Percentiles rank a stretch among this genome's conserved stretches.
Conservation (phyloP, 495 filamentous ascomycete species). For the Pyronema omphalodes region DNA sequence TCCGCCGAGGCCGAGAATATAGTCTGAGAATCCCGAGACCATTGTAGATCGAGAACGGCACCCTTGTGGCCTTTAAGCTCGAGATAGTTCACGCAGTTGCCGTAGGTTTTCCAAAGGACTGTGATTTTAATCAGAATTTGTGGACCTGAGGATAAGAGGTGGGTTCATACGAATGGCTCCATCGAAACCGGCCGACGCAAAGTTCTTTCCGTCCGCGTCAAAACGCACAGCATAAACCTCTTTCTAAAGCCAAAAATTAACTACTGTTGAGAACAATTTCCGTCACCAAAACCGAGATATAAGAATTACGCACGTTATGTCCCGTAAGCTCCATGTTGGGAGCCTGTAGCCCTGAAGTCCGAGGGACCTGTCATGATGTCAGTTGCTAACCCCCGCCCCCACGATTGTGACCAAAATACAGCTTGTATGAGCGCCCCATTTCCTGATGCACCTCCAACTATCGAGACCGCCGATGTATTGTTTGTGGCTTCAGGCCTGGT, state of each 20-base stretch:
- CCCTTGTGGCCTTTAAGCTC: conserved; percentile 71
- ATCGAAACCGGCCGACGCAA: conserved; percentile 93
- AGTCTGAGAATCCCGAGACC: conserved; percentile 83
- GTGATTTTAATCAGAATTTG: background rate
- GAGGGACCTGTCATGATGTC: conserved; percentile 40
- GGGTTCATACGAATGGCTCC: conserved; percentile 56
- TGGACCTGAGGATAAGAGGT: background rate
- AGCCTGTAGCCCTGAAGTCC: conserved; percentile 73
- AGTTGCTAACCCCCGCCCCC: background rate
- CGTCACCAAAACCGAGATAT: background rate
- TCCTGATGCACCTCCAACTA: conserved; percentile 45
- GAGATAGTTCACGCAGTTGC: conserved; percentile 85
- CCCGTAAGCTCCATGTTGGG: conserved; percentile 90
- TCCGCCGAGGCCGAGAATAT: conserved; percentile 90
- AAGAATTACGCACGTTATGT: conserved; percentile 29
- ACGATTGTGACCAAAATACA: conserved; percentile 36
- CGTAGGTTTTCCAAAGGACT: conserved; percentile 90
- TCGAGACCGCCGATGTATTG: conserved; percentile 32
- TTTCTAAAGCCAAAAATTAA: conserved; percentile 23
- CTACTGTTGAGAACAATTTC: background rate
- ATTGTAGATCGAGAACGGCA: conserved; percentile 79
- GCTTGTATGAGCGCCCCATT: conserved; percentile 66
- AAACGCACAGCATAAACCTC: conserved; percentile 89
- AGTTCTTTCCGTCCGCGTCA: conserved; percentile 65
- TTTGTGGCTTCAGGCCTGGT: conserved; percentile 56